These are phyloP conservation scores for Botrytis paeoniae DNA, from an alignment of 2,329 filamentous ascomycete species.

Conservation along the genomic window DNA sequence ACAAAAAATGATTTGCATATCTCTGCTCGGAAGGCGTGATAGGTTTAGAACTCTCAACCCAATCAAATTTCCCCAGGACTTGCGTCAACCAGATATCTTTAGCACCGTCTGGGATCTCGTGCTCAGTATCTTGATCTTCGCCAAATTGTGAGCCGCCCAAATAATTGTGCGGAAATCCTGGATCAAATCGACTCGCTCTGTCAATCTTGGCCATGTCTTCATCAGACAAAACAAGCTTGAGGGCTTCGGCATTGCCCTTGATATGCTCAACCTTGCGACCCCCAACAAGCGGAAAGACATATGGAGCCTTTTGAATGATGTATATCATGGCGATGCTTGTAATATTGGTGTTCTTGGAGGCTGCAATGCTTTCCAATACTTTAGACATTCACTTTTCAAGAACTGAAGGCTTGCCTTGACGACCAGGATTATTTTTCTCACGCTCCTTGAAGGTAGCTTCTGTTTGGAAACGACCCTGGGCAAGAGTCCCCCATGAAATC, in stretches of 20 bases:
- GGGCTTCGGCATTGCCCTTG: conserved; percentile 52
- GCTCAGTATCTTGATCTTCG: neutral
- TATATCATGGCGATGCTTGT: conserved; percentile 56
- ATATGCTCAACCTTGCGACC: conserved; percentile 56
- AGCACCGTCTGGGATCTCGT: neutral
- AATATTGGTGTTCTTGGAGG: conserved; percentile 39
- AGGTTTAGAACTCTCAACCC: neutral
- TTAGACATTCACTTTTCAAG: neutral
- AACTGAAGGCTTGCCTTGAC: neutral
- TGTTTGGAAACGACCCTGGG: neutral
- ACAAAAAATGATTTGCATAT: neutral
- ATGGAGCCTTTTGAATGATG: conserved; percentile 52
- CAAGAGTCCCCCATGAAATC: conserved; percentile 34
- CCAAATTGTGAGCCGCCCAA: neutral
- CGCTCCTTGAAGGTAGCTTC: neutral
- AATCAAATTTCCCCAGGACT: neutral
- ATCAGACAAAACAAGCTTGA: conserved; percentile 48
- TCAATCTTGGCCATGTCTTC: conserved; percentile 55
- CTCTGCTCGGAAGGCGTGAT: neutral
- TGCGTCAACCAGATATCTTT: neutral
- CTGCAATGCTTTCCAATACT: neutral
- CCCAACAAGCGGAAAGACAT: conserved; percentile 58
- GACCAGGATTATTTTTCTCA: neutral
- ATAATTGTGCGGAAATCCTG: neutral
- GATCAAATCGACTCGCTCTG: neutral